Evolutionary conservation across 805 yeast genomes (phyloP).

Genomic region (Metschnikowia arizonensis): DNA sequence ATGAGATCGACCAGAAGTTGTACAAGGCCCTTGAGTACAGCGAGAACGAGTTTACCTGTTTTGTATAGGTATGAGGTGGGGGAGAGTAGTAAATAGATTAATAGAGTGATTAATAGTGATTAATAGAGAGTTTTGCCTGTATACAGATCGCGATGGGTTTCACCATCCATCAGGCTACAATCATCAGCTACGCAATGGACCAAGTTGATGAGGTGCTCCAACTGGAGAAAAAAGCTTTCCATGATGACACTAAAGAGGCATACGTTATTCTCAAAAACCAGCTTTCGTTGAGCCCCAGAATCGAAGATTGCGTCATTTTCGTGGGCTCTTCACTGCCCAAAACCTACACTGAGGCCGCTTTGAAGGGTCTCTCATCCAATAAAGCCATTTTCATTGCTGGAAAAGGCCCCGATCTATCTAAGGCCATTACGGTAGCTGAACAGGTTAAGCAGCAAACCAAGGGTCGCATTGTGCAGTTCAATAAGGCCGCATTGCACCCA

Average conservation of each 20-base stretch:
- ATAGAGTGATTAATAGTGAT: too few species aligned
- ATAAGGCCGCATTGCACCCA: conserved; percentile 15
- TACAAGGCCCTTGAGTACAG: conserved; percentile 26
- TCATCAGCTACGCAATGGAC: too few species aligned
- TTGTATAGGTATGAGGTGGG: conserved; percentile 14
- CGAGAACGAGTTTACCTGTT: conserved; percentile 33
- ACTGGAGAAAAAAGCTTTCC: conserved; percentile 4
- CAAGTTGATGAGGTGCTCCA: conserved; percentile 4
- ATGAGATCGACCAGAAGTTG: conserved; percentile 29
- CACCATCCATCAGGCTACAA: too few species aligned
- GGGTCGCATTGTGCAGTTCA: conserved; percentile 17
- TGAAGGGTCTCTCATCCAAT: conserved; percentile 10
- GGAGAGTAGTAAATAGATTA: too few species aligned
- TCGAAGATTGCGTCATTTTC: conserved; percentile 14
- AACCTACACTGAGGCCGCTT: conserved; percentile 14
- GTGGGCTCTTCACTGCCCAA: conserved; percentile 18
- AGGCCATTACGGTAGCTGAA: conserved; percentile 22
- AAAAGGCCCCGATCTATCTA: conserved; percentile 18
- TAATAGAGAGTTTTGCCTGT: not conserved
- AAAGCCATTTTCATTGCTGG: conserved; percentile 17
- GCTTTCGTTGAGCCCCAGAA: conserved; percentile 6
- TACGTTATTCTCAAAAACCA: conserved; percentile 6
- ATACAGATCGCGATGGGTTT: not conserved
- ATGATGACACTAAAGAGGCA: not conserved
- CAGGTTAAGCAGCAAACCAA: conserved; percentile 16